Evolutionary conservation across 2,329 filamentous ascomycete genomes (phyloP), one percentile per base, ranked within the genome.

Genomic region (Cercospora janseana): DNA sequence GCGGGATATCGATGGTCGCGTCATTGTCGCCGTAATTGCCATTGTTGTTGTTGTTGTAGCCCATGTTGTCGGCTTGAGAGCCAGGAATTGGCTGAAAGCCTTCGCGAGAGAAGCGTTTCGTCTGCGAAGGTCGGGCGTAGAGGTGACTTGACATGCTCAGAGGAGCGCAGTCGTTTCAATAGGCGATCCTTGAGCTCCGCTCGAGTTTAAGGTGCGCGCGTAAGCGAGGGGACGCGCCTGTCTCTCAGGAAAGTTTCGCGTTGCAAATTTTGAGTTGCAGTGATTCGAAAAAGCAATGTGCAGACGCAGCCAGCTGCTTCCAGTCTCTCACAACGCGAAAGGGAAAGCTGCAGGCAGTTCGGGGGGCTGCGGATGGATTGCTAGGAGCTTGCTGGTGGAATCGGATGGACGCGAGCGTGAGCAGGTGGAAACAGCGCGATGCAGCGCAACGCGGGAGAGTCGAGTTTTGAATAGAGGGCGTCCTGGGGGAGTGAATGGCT

Each of bases 1-100:
- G 71, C 6, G 82, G 82, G 45, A 85, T 85, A 58, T 83, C 77
- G 60, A 79, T 79, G 20, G 79, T 80, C 34, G 74, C 75, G 60
- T 81, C 78, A 56, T 75, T 70, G 32, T 34, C 44, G 59, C 83
- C 77, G 59, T 79, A 79, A 21, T 78, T 80, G 32, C 73, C 74
- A 60, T 81, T 78, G 57, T 75, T 74, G 60, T 81, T 78, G 57
- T 75, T 70, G 49, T 70, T 72, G 27, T 32, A 40, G 9, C 46
- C 32, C 54, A 59, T 61, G 49, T 56, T 54, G 48, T 47, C 40
- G 21, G 38, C 9, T 29, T 58, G 40, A 26, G 62, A 52, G 29
- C 48, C 34, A 23, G 58, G 57, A n/a, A 63, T 58, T 15, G 52
- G 55, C 8, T 56, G 46, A 24, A 60, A 61, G 53, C 66, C 64